Conservation (phyloP, 495 filamentous ascomycete genomes). For the Oidiodendron maius region DNA sequence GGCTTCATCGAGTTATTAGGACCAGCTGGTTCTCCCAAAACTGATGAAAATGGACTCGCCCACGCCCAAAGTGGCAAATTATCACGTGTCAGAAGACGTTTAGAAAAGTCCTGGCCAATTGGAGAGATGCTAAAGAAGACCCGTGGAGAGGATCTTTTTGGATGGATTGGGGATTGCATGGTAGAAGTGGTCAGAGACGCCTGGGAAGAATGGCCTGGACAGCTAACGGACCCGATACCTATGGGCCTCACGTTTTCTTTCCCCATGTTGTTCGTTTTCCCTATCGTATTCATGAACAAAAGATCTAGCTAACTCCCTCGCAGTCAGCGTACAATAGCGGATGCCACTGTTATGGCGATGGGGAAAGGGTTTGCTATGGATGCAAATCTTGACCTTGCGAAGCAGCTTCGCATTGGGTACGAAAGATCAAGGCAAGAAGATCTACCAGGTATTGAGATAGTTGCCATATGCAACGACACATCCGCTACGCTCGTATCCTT, state of each 20-base stretch:
- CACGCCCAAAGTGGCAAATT: constrained; percentile 29
- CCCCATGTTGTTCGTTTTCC: constrained; percentile 58
- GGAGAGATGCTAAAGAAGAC: constrained; percentile 72
- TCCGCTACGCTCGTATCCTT: constrained; percentile 75
- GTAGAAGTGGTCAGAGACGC: constrained; percentile 56
- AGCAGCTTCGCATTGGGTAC: constrained; percentile 64
- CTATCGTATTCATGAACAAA: background rate
- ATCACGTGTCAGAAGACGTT: constrained; percentile 48
- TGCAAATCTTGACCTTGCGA: constrained; percentile 63
- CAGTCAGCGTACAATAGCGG: constrained; percentile 66
- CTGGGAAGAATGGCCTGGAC: constrained; percentile 26
- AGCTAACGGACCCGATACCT: constrained; percentile 50
- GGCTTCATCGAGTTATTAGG: constrained; percentile 69
- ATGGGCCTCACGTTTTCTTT: constrained; percentile 86
- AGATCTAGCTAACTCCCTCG: constrained; percentile 6
- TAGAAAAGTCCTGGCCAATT: constrained; percentile 75
- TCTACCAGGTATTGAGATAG: constrained; percentile 62
- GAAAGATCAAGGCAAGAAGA: constrained; percentile 35
- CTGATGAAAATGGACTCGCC: constrained; percentile 1
- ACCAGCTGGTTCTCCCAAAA: constrained; percentile 19
- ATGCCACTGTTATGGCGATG: constrained; percentile 80
- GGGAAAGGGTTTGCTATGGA: constrained; percentile 82
- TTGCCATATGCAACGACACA: constrained; percentile 76
- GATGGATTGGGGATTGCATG: constrained; percentile 74
- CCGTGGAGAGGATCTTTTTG: constrained; percentile 67